Base-by-base conservation (phyloP, 768 basidiomycete genomes). In the Phaeotremella skinneri region DNA sequence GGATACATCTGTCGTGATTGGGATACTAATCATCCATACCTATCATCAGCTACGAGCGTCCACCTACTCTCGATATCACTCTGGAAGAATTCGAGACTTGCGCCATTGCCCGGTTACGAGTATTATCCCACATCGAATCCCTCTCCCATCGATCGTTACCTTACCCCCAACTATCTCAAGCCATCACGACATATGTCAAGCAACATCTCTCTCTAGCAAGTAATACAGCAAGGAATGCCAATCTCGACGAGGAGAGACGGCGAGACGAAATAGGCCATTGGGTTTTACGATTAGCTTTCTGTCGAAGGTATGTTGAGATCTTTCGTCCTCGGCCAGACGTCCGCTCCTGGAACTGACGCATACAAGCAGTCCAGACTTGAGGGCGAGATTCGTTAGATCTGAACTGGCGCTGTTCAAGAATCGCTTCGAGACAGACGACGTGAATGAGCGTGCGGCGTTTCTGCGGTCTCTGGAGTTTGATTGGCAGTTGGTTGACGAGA, bases 71-170 rank as follows among this genome's bases (percentile, higher is more conserved):
- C 56, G 91, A 98, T 69, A 87, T 98, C 20, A 91, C 91, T 1
- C 81, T 98, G 17, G 96, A 98, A 74, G 89, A 97, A 63, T 99
- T 99, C 66, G 96, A 99, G 75, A 86, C 82, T 2, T 89, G 83
- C 72, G 96, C 96, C 0, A 81, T 99, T 21, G 85, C 94, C 65
- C 81, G 96, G 34, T 82, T 99, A 31, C 37, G 61, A 58, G 69
- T 71, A 20, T 52, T 72, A 14, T 65, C 69, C 30, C 60, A 66
- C 41, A 70, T 69, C 52, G 67, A 67, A 49, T 61, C 69, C 2
- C 66, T 75, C 30, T 64, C 59, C 9, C 67, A 72, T 47, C 70
- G 69, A 11, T 68, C 71, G 0, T 61, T 70, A 23, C 67, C 69
- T 11, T 58, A 62, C 25, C 37, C 66, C 14, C 70, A 68, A 34